A percentile compares a stretch with the other conserved stretches of the same genome.
These are phyloP conservation scores for Pichia californica DNA, from an alignment of 805 yeast species.

Conservation along the genomic window DNA sequence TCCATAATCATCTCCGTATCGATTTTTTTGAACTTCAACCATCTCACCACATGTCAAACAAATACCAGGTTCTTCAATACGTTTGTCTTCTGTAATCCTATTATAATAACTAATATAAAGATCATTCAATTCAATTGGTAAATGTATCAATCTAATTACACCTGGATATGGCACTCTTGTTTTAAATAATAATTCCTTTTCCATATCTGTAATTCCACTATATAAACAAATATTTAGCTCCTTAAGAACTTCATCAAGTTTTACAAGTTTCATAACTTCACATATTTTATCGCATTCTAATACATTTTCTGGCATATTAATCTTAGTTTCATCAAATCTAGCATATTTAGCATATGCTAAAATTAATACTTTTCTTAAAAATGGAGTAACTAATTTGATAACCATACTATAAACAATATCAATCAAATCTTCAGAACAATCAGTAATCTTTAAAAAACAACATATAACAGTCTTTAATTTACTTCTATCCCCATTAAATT, in stretches of 20 bases:
- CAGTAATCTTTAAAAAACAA: conserved; percentile 20
- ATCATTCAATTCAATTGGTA: conserved; percentile 62
- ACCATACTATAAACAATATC: conserved; percentile 45
- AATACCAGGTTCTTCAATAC: conserved; percentile 68
- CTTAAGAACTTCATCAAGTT: conserved; percentile 24
- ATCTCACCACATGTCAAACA: conserved; percentile 77
- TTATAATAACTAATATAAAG: conserved; percentile 59
- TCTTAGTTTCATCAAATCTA: background rate
- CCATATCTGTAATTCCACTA: conserved; percentile 3
- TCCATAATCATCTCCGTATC: conserved; percentile 53
- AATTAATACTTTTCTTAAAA: conserved; percentile 55
- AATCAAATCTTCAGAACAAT: conserved; percentile 25
- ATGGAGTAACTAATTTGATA: conserved; percentile 54
- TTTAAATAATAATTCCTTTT: conserved; percentile 10
- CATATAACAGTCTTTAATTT: conserved; percentile 16
- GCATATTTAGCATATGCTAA: conserved; percentile 33
- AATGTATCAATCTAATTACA: conserved; percentile 46
- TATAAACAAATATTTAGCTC: conserved; percentile 14
- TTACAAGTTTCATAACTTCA: conserved; percentile 41
- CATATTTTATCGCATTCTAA: conserved; percentile 54
- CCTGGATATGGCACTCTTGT: conserved; percentile 56
- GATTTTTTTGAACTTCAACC: conserved; percentile 58
- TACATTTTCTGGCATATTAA: conserved; percentile 10
- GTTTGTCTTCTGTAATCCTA: conserved; percentile 30
- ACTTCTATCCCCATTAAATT: conserved; percentile 3